These are phyloP conservation scores for Ophiostoma ulmi DNA, from an alignment of 2,329 filamentous ascomycete genomes.

Conservation along the genomic window DNA sequence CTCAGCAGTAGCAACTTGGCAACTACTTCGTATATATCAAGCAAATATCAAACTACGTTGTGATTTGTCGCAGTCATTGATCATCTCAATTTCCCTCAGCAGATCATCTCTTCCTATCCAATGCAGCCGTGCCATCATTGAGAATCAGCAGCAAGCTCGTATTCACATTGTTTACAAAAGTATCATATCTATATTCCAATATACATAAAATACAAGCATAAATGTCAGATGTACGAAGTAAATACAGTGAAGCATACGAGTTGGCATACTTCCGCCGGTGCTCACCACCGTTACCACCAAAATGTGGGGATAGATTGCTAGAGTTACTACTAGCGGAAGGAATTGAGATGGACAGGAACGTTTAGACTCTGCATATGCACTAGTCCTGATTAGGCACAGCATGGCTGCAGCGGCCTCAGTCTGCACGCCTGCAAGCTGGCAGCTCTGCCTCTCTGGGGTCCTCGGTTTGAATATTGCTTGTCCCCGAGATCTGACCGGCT, in stretches of 20 bases:
- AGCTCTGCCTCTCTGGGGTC: neutral
- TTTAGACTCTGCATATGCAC: neutral
- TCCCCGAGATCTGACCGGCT: slow-evolving; percentile 8
- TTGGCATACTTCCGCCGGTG: neutral
- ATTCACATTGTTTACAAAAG: too few species aligned
- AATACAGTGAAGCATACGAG: neutral
- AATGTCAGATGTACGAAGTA: neutral
- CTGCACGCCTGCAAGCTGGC: neutral
- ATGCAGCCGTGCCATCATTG: too few species aligned
- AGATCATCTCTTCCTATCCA: too few species aligned
- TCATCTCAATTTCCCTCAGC: neutral
- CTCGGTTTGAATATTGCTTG: neutral
- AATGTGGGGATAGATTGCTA: neutral
- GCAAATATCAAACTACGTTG: neutral
- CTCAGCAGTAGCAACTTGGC: neutral
- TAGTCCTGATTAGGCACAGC: neutral
- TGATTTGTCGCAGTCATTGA: neutral
- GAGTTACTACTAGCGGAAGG: neutral
- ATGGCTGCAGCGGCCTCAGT: neutral
- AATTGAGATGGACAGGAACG: slow-evolving; percentile 11
- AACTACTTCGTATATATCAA: neutral
- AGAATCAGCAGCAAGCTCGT: too few species aligned
- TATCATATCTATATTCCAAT: too few species aligned
- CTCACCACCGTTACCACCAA: neutral
- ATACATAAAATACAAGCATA: neutral